These are phyloP conservation scores for Ammopiptanthus mongolicus DNA, from an alignment of 306 rosid species.

Conservation along the genomic window DNA sequence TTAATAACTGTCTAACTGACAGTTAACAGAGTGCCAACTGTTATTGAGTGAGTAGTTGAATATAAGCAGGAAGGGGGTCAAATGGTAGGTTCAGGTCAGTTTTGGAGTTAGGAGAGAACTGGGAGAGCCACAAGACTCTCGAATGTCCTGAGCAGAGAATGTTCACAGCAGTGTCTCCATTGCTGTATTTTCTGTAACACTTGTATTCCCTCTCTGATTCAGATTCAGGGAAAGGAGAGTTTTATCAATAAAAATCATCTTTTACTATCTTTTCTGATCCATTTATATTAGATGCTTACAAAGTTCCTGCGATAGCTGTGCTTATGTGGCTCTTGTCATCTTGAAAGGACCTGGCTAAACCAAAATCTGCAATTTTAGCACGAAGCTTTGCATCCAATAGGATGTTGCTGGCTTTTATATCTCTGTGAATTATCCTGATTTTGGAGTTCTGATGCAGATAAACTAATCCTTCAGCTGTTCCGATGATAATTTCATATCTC, in stretches of 20 bases:
- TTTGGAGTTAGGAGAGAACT: neutral
- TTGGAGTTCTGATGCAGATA: constrained; percentile 78
- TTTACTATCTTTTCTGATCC: neutral
- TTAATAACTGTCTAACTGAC: neutral
- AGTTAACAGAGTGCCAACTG: neutral
- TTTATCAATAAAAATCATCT: no score
- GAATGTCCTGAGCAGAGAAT: neutral
- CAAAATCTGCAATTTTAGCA: constrained; percentile 94
- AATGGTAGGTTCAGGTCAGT: neutral
- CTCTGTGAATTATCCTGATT: constrained; percentile 77
- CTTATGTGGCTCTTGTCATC: constrained; percentile 90
- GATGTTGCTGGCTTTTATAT: constrained; percentile 90
- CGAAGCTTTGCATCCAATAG: constrained; percentile 69
- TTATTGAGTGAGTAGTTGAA: neutral
- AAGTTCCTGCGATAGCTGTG: constrained; percentile 92
- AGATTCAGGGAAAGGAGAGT: neutral
- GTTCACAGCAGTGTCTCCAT: neutral
- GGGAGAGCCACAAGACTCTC: neutral
- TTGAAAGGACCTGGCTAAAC: constrained; percentile 86
- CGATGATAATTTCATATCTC: constrained; percentile 59
- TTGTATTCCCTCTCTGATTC: neutral
- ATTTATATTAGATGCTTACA: constrained; percentile 37
- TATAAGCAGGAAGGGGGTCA: neutral
- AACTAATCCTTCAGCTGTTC: constrained; percentile 79
- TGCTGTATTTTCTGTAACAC: neutral